A percentile compares a stretch with the other conserved stretches of the same genome.
Evolutionary conservation across 805 yeast species (phyloP).

Genomic region (Suhomyces kilbournensis): DNA sequence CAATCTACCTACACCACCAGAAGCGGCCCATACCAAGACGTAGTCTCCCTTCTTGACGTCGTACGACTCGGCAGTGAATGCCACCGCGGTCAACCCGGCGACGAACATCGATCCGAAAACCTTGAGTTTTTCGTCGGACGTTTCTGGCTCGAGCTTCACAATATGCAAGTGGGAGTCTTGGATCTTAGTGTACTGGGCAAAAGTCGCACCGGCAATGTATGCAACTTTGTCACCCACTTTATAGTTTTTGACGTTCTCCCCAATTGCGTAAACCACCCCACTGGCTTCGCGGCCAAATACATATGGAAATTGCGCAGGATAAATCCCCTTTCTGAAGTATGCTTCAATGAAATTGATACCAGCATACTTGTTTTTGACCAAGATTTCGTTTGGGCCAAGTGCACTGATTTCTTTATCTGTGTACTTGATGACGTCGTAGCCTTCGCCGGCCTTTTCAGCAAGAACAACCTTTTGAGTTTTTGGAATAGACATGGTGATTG

Average conservation of each 20-base stretch:
- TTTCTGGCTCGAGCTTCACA: conserved; percentile 47
- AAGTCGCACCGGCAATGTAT: conserved; percentile 49
- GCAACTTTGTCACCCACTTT: conserved; percentile 71
- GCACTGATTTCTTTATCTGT: conserved; percentile 60
- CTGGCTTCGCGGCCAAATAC: conserved; percentile 72
- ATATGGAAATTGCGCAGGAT: conserved; percentile 59
- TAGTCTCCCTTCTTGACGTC: conserved; percentile 65
- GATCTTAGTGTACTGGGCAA: conserved; percentile 70
- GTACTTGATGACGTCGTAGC: conserved; percentile 56
- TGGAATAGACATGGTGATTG: conserved; percentile 38
- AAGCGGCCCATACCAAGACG: conserved; percentile 85
- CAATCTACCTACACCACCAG: conserved; percentile 88
- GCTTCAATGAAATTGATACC: conserved; percentile 84
- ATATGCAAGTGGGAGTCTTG: conserved; percentile 32
- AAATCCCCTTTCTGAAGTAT: conserved; percentile 78
- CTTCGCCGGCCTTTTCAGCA: conserved; percentile 52
- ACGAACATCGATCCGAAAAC: conserved; percentile 58
- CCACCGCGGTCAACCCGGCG: conserved; percentile 78
- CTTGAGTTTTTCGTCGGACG: conserved; percentile 49
- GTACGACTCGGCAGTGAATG: conserved; percentile 66
- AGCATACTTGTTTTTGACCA: conserved; percentile 69
- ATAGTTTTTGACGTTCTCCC: conserved; percentile 51
- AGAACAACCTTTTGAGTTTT: conserved; percentile 53
- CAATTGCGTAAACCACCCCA: conserved; percentile 67
- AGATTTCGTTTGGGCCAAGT: conserved; percentile 51